Percentiles rank a stretch among this genome's conserved stretches.
phyloP scores from a whole-genome alignment of 1,284 basidiomycete genomes.

The Ganoderma resinaceum region DNA sequence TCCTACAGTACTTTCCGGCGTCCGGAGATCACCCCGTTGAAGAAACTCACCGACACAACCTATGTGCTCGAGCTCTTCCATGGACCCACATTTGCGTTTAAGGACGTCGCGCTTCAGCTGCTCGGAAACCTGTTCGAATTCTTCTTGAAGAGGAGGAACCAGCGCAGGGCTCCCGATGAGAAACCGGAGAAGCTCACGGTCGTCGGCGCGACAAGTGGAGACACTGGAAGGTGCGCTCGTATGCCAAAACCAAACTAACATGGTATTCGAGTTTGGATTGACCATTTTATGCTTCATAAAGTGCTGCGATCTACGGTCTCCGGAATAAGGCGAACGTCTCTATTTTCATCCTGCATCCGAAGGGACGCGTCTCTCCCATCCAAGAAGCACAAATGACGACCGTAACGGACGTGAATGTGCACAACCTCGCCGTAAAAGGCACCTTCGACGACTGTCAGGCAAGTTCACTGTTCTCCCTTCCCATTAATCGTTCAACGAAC shows the following conservation, averaged over 20 bases:
- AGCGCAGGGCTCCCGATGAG: constrained; percentile 59
- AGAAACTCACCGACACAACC: constrained; percentile 71
- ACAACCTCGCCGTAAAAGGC: constrained; percentile 93
- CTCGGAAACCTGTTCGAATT: constrained; percentile 98
- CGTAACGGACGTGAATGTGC: constrained; percentile 93
- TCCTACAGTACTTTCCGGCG: constrained; percentile 92
- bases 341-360: constrained; percentile 98
- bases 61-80: constrained; percentile 97
- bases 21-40: constrained; percentile 84
- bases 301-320: constrained; percentile 97
- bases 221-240: constrained; percentile 84
- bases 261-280: not conserved
- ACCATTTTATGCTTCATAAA: constrained; percentile 39
- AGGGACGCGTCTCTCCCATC: constrained; percentile 96
- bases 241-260: not conserved
- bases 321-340: constrained; percentile 93
- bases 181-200: constrained; percentile 86
- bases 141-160: constrained; percentile 87
- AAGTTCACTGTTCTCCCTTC: constrained; percentile 8
- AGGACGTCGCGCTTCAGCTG: constrained; percentile 97
- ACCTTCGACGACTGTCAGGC: constrained; percentile 99
- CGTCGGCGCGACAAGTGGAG: constrained; percentile 96
- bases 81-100: constrained; percentile 99
- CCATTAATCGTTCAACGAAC: constrained; percentile 1
- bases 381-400: constrained; percentile 99